Evolutionary conservation across 176 grass and related monocot species (phyloP).

Genomic region (Oryza coarctata): DNA sequence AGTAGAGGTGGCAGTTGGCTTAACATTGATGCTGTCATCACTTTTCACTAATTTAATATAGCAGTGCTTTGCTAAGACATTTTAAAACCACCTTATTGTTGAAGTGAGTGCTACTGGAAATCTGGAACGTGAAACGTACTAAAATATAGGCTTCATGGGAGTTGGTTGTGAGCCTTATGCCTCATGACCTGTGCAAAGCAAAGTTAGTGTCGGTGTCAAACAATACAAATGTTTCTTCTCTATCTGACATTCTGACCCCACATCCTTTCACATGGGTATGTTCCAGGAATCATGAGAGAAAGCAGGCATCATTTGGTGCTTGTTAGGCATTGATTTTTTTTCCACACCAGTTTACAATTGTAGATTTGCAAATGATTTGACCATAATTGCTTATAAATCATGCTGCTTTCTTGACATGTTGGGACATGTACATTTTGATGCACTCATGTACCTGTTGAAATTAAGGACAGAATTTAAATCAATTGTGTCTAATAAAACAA

Average conservation of each 20-base stretch:
- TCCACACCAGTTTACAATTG: not conserved
- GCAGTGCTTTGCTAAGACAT: not conserved
- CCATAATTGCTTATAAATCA: not conserved
- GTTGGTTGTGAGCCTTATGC: not conserved
- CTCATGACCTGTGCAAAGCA: not conserved
- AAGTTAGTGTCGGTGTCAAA: slow-evolving; percentile 7
- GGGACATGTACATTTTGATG: slow-evolving; percentile 18
- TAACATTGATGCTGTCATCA: not conserved
- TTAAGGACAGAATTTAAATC: not conserved
- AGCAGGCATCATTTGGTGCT: slow-evolving; percentile 4
- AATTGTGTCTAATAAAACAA: not conserved
- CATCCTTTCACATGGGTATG: slow-evolving; percentile 17
- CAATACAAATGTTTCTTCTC: not conserved
- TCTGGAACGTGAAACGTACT: not conserved
- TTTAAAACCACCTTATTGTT: not conserved
- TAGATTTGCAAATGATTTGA: not conserved
- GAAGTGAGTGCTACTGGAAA: not conserved
- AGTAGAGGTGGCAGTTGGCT: not conserved
- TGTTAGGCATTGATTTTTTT: not conserved
- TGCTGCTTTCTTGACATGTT: not conserved
- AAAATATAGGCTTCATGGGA: slow-evolving; percentile 1
- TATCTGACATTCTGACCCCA: not conserved
- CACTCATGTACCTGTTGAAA: not conserved
- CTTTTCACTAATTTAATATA: not conserved
- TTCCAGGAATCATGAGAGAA: not conserved